Evolutionary conservation across 768 basidiomycete genomes (phyloP), one percentile per base, ranked within the genome.

Genomic region (Suillus paluster): DNA sequence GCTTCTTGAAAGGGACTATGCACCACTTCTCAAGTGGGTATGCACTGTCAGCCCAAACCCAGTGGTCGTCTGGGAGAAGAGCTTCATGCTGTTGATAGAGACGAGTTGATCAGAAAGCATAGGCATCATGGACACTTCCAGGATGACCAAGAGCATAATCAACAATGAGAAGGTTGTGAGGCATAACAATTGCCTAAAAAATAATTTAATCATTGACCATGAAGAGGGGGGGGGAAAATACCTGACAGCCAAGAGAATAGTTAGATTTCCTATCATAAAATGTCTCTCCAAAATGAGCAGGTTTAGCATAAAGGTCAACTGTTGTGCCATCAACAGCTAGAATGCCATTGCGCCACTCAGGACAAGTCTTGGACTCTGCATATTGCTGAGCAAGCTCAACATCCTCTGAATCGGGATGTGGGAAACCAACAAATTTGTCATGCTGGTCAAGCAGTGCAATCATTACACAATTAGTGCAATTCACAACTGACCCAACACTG

Each of bases 261-360:
- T 65, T 65, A 10, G 62, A 63, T 41, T 66, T 64, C 9, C 57
- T 53, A 25, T 71, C 66, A 67, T 63, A 71, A 1, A 58, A 66
- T 4, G 57, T 57, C 17, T 64, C 41, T 1, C 63, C 60, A 62
- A 57, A 60, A 27, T 45, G 53, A 19, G 54, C 60, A 9, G 60
- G 60, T n/a, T 62, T 64, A 11, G 25, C 45, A 58, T 65, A 70
- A 5, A 59, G 58, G 1, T 27, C 5, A 38, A 59, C 3, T n/a
- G 45, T 49, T 11, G 79, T 80, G 2, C 80, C 78, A 66, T 81
- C 78, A 50, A 79, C 75, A 56, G 79, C 60, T 49, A 69, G 72
- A 72, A 72, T 80, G 1, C 78, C 78, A 60, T 78, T 44, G 1
- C 74, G 57, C 79, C 77, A 82, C 0, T 64, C 71, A 6, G 52